A percentile compares a stretch with the other conserved stretches of the same genome.
These are phyloP conservation scores for Tuctoria greenei DNA, from an alignment of 176 grass and related monocot genomes.

Conservation along the genomic window DNA sequence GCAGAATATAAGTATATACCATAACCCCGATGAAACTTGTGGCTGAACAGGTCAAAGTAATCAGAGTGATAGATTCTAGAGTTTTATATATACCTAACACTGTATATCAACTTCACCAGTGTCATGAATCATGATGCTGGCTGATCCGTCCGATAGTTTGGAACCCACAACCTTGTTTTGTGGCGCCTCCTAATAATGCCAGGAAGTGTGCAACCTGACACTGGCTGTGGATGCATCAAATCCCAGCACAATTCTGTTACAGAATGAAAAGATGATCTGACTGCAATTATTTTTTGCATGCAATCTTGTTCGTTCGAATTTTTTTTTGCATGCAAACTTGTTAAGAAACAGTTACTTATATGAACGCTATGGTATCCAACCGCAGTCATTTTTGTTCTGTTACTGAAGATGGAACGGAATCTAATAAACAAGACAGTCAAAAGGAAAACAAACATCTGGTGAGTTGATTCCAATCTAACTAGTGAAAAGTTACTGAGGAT, in stretches of 20 bases:
- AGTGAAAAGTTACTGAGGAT: not conserved
- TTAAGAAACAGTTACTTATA: conserved; percentile 8
- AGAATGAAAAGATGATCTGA: conserved; percentile 3
- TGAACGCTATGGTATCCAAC: conserved; percentile 9
- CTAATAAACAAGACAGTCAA: not conserved
- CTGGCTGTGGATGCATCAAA: conserved; percentile 6
- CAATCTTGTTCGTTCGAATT: not conserved
- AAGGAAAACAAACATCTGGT: too few species aligned
- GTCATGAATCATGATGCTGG: conserved; percentile 17
- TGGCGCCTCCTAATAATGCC: not conserved
- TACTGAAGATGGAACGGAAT: not conserved
- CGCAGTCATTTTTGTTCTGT: conserved; percentile 12
- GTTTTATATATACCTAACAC: conserved; percentile 26
- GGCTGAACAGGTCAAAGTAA: not conserved
- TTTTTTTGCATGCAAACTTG: not conserved
- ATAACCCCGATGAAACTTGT: not conserved
- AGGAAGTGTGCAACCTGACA: not conserved
- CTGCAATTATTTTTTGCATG: not conserved
- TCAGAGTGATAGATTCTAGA: conserved; percentile 1
- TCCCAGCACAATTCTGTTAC: conserved; percentile 4
- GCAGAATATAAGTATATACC: not conserved
- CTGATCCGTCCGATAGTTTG: conserved; percentile 26
- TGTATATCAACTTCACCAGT: conserved; percentile 34
- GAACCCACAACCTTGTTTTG: conserved; percentile 42
- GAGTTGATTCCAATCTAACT: not conserved